phyloP scores from a whole-genome alignment of 495 filamentous ascomycete genomes.

The Hyaloscypha variabilis region DNA sequence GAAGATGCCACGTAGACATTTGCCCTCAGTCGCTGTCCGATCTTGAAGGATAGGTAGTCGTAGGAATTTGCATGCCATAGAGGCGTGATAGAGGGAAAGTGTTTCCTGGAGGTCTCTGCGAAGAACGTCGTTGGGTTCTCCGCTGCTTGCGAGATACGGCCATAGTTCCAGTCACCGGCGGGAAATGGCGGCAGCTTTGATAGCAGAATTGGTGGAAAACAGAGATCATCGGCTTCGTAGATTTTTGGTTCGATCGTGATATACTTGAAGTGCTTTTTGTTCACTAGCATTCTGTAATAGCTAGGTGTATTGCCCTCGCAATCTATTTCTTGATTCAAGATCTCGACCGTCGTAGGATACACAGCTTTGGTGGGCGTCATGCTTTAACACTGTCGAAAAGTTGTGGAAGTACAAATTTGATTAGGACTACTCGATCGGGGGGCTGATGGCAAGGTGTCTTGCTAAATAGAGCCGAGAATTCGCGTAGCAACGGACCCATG shows the following conservation, averaged over 20 bases:
- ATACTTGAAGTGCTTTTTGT: conserved; percentile 37
- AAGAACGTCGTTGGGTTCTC: conserved; percentile 24
- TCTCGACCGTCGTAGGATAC: conserved; percentile 24
- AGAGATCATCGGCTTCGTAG: conserved; percentile 38
- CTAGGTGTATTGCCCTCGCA: conserved; percentile 22
- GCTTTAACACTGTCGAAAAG: not conserved
- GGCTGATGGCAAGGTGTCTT: not conserved
- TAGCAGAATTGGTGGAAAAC: conserved; percentile 32
- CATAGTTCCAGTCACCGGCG: conserved; percentile 29
- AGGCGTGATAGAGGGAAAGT: conserved; percentile 16
- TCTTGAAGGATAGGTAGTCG: conserved; percentile 21
- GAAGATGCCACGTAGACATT: conserved; percentile 28
- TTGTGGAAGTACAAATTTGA: conserved; percentile 7
- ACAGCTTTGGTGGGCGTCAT: conserved; percentile 19
- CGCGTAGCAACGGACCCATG: not conserved
- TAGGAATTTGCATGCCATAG: conserved; percentile 26
- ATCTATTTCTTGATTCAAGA: conserved; percentile 28
- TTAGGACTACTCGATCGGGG: conserved; percentile 2
- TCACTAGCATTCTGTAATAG: conserved; percentile 35
- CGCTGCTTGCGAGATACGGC: conserved; percentile 15
- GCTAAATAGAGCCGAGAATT: conserved; percentile 3
- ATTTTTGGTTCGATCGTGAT: conserved; percentile 39
- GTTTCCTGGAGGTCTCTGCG: conserved; percentile 20
- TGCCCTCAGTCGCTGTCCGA: conserved; percentile 18
- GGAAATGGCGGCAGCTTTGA: conserved; percentile 30